Evolutionary conservation across 768 basidiomycete genomes (phyloP).

Genomic region (Rhizopogon sp.): DNA sequence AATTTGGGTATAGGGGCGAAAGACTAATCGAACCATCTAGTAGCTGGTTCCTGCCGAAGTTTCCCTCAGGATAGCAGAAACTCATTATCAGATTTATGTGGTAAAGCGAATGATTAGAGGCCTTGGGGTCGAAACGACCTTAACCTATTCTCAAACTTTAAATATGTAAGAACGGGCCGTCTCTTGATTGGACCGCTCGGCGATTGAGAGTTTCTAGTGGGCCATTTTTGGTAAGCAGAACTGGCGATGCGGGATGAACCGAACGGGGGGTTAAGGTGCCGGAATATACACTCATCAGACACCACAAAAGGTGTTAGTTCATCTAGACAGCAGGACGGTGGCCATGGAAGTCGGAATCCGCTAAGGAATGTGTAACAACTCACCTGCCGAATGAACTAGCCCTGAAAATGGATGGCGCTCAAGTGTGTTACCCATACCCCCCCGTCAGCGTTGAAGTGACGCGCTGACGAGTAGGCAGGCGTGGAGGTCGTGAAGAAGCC

Average conservation of each 20-base stretch:
- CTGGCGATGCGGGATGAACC: conserved; percentile 71
- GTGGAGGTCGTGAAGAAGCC: conserved; percentile 79
- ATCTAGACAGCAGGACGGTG: conserved; percentile 87
- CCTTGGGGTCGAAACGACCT: conserved; percentile 86
- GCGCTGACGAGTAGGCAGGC: conserved; percentile 73
- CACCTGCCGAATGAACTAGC: conserved; percentile 89
- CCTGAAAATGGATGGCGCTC: conserved; percentile 90
- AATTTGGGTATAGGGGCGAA: conserved; percentile 96
- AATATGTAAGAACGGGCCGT: conserved; percentile 56
- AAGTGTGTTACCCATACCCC: conserved; percentile 84
- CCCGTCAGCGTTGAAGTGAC: conserved; percentile 68
- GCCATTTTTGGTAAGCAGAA: conserved; percentile 73
- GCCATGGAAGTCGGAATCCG: conserved; percentile 83
- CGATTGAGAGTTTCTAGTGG: conserved; percentile 69
- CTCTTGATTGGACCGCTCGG: conserved; percentile 44
- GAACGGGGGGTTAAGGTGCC: conserved; percentile 75
- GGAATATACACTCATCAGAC: conserved; percentile 80
- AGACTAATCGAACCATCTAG: conserved; percentile 95
- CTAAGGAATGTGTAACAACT: conserved; percentile 88
- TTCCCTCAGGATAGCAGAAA: conserved; percentile 74
- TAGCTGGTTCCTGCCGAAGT: conserved; percentile 91
- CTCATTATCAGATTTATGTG: conserved; percentile 58
- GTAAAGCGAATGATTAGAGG: conserved; percentile 91
- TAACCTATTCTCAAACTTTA: conserved; percentile 78
- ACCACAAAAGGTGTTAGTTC: conserved; percentile 85